These are phyloP conservation scores for Mangifera indica DNA, from an alignment of 345 rosid genomes.

Conservation along the genomic window DNA sequence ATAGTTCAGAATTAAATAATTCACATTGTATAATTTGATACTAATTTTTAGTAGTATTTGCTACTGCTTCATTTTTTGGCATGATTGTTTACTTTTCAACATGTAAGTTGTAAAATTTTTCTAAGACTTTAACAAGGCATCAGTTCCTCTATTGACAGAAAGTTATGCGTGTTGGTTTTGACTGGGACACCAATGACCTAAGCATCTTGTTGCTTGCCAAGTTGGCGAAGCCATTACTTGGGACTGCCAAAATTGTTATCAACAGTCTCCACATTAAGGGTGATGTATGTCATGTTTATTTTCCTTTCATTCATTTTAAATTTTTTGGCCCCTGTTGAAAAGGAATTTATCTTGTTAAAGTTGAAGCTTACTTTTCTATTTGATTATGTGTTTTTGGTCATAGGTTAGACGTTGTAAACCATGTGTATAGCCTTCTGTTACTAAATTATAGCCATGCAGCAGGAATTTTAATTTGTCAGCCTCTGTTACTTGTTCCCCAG, in stretches of 20 bases:
- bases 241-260: constrained; percentile 84
- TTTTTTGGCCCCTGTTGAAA: background rate
- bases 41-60: background rate
- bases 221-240: constrained; percentile 77
- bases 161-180: constrained; percentile 73
- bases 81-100: constrained; percentile 13
- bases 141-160: constrained; percentile 44
- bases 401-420: background rate
- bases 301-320: background rate
- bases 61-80: background rate
- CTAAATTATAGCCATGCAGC: background rate
- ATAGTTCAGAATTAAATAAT: background rate
- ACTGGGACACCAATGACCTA: constrained; percentile 81
- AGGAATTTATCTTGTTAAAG: background rate
- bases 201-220: constrained; percentile 85
- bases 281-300: constrained; percentile 56
- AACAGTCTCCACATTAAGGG: constrained; percentile 95
- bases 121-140: constrained; percentile 8
- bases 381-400: background rate
- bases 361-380: background rate
- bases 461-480: background rate
- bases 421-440: background rate
- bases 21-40: background rate
- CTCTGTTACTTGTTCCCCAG: background rate
- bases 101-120: background rate